These are phyloP conservation scores for Tolypocladium paradoxum DNA, from an alignment of 2,329 filamentous ascomycete species.

Conservation along the genomic window DNA sequence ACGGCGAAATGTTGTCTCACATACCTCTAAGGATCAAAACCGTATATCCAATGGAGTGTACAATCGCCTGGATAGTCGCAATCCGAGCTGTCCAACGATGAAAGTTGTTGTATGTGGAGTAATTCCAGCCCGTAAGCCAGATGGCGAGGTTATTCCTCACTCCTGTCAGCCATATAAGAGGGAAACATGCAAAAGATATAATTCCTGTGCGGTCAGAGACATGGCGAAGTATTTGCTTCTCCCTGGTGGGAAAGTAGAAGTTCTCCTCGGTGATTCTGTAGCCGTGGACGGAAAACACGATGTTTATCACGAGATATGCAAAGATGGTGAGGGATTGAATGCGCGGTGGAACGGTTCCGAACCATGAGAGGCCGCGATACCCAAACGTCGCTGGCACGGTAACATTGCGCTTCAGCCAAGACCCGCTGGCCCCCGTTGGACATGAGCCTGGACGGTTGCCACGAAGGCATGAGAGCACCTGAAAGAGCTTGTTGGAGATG, in stretches of 20 bases:
- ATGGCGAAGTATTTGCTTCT: constrained; percentile 36
- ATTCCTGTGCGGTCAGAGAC: constrained; percentile 54
- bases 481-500: constrained; percentile 17
- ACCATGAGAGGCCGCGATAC: constrained; percentile 29
- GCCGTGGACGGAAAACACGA: constrained; percentile 23
- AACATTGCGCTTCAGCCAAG: constrained; percentile 23
- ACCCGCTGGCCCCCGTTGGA: background rate
- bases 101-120: constrained; percentile 54
- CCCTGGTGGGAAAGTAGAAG: constrained; percentile 18
- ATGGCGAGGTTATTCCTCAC: constrained; percentile 56
- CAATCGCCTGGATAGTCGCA: constrained; percentile 48
- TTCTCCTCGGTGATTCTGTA: constrained; percentile 27
- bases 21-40: constrained; percentile 28
- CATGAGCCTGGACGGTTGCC: background rate
- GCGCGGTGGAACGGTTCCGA: constrained; percentile 30
- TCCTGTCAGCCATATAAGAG: constrained; percentile 55
- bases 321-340: constrained; percentile 30
- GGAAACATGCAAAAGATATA: constrained; percentile 52
- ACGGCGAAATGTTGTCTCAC: background rate
- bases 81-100: constrained; percentile 57
- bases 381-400: constrained; percentile 32
- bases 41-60: constrained; percentile 52
- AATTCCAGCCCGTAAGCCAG: constrained; percentile 60
- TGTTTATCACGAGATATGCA: constrained; percentile 26
- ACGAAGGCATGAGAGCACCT: constrained; percentile 4